These are phyloP conservation scores for Plantago coronopus DNA, from an alignment of 305 asterid species.

Conservation along the genomic window DNA sequence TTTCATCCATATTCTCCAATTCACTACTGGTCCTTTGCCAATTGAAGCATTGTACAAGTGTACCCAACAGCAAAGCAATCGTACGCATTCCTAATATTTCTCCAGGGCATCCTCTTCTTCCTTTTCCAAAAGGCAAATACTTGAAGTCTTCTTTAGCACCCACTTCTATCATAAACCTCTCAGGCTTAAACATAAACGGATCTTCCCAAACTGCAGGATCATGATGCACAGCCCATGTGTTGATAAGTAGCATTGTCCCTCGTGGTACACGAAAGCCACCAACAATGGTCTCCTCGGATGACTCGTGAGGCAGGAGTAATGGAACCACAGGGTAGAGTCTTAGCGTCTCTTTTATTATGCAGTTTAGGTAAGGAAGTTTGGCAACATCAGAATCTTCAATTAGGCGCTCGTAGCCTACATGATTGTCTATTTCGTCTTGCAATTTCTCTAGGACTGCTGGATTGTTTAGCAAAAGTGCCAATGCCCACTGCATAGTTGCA, in stretches of 20 bases:
- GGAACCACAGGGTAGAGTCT: constrained; percentile 4
- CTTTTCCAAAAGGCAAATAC: constrained; percentile 16
- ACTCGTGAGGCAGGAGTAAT: background rate
- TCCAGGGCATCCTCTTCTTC: constrained; percentile 20
- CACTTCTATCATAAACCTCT: constrained; percentile 2
- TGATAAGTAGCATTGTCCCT: constrained; percentile 2
- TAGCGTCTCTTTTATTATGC: background rate
- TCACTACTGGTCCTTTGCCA: constrained; percentile 11
- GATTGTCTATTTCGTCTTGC: background rate
- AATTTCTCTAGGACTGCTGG: background rate
- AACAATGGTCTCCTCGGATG: background rate
- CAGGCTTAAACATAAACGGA: constrained; percentile 11
- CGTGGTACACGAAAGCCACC: background rate
- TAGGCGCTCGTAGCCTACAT: background rate
- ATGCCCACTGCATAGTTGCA: constrained; percentile 4
- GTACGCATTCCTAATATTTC: constrained; percentile 3
- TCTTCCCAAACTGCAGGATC: constrained; percentile 4
- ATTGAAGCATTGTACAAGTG: constrained; percentile 22
- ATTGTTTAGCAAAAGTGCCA: constrained; percentile 5
- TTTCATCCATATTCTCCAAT: constrained; percentile 15
- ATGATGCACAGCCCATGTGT: constrained; percentile 16
- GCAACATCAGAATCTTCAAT: background rate
- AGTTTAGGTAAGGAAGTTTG: background rate
- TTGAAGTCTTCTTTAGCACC: background rate
- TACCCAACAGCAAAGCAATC: constrained; percentile 2